Conservation (phyloP, 2,329 filamentous ascomycete genomes). For the Xylariales sp. region DNA sequence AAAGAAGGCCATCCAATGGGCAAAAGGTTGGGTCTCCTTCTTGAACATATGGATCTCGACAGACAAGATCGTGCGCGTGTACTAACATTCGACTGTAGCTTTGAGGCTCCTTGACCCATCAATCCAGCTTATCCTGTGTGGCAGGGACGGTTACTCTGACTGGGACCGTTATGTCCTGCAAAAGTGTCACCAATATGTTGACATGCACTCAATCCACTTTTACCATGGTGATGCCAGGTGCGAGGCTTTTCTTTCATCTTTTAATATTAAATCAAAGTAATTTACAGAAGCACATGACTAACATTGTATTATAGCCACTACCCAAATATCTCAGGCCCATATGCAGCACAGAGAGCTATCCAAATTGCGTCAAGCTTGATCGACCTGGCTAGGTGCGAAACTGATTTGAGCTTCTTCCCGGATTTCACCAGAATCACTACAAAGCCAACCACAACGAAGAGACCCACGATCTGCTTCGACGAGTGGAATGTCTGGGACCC, state of each 20-base stretch:
- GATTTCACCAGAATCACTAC: constrained; percentile 20
- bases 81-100: constrained; percentile 26
- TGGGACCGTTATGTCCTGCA: constrained; percentile 75
- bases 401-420: constrained; percentile 53
- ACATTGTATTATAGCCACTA: constrained; percentile 3
- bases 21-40: constrained; percentile 45
- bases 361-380: constrained; percentile 65
- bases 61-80: not conserved
- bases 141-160: constrained; percentile 61
- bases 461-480: constrained; percentile 70
- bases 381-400: constrained; percentile 68
- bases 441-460: not conserved
- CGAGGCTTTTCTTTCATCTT: not conserved
- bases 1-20: constrained; percentile 66
- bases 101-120: constrained; percentile 67
- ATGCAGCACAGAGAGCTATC: constrained; percentile 67
- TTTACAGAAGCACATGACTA: no score
- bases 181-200: constrained; percentile 62
- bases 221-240: constrained; percentile 35
- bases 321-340: constrained; percentile 4
- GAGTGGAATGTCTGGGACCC: constrained; percentile 86
- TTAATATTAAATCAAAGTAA: no score
- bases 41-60: not conserved
- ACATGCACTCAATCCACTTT: constrained; percentile 79
- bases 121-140: constrained; percentile 69